Evolutionary conservation across 208 protist species (phyloP).

Genomic region (Trypanosoma melophagium): DNA sequence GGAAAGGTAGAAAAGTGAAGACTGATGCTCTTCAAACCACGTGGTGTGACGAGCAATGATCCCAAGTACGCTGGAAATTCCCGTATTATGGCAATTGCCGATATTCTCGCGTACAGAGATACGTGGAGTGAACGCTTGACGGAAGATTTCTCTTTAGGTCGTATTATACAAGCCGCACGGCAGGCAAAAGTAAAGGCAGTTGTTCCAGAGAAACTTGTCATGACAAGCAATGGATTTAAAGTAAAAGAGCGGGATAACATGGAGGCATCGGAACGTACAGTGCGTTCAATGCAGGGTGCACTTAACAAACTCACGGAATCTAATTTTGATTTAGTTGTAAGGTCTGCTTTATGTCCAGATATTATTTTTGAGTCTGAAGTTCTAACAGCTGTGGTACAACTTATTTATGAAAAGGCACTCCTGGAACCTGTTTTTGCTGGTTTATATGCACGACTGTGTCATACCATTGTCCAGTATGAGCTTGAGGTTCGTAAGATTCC

Average conservation of each 20-base stretch:
- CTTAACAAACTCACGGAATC: slow-evolving; percentile 89
- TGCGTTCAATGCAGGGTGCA: slow-evolving; percentile 73
- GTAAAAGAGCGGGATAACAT: slow-evolving; percentile 69
- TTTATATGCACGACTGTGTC: slow-evolving; percentile 81
- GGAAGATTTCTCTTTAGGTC: slow-evolving; percentile 74
- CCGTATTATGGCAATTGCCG: slow-evolving; percentile 69
- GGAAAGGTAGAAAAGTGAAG: slow-evolving; percentile 7
- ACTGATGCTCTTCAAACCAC: slow-evolving; percentile 74
- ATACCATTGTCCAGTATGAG: slow-evolving; percentile 75
- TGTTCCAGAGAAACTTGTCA: slow-evolving; percentile 73
- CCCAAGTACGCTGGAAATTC: slow-evolving; percentile 71
- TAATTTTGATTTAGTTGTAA: slow-evolving; percentile 76
- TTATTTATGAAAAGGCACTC: slow-evolving; percentile 87
- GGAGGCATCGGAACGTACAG: slow-evolving; percentile 61
- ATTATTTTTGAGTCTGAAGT: slow-evolving; percentile 71
- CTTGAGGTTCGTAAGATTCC: slow-evolving; percentile 36
- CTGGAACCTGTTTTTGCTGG: slow-evolving; percentile 86
- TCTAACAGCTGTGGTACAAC: slow-evolving; percentile 64
- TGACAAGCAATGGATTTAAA: slow-evolving; percentile 83
- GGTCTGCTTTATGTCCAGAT: slow-evolving; percentile 61
- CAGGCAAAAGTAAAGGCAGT: slow-evolving; percentile 63
- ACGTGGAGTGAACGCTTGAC: slow-evolving; percentile 60
- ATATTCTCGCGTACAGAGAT: slow-evolving; percentile 84
- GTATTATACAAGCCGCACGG: slow-evolving; percentile 51
- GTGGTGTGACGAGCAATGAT: slow-evolving; percentile 41